Evolutionary conservation across 805 yeast genomes (phyloP), one percentile per base, ranked within the genome.

Genomic region (Zygosaccharomyces gambellarensis): DNA sequence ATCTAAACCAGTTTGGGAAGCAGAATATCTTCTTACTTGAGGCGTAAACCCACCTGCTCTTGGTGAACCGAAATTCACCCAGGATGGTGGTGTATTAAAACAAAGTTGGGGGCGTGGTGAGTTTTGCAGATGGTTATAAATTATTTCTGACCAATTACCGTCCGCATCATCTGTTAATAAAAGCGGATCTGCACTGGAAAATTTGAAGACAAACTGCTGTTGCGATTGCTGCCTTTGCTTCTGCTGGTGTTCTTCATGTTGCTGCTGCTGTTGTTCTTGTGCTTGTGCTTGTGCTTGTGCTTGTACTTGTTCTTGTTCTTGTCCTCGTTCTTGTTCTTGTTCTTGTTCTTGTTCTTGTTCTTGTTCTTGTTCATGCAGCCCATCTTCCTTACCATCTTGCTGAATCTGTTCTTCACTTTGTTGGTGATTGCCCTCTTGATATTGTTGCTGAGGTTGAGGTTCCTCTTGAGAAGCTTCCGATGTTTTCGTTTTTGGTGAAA

Each of bases 151-250:
- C 56, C 59, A 54, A 22, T 55, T 57, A 3, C 57, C 58, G 11
- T 59, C 63, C 3, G 60, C 57, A 23, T 65, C 65, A 50, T 65
- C 68, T 11, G 60, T 62, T 22, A 64, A 51, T 25, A 65, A 45
- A 21, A 65, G 45, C 19, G 70, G 70, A 54, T 65, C 70, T 2
- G 66, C 63, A n/a, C 66, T 55, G 2, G 63, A 55, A 25, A 59
- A 53, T 43, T 64, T 64, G 45, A 65, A 65, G 4, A 64, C 67
- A 27, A 59, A 60, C 45, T 63, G 63, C 31, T 52, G 55, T 28
- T 55, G 55, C 12, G 39, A 49, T 45, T 27, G 30, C 6, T 43
- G 50, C 31, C 32, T 47, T 45, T 44, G 44, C 11, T 39, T 47
- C 30, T 50, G 47, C 29, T 48, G 54, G 9, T 49, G 34, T 12